These are phyloP conservation scores for Umbelopsis ramanniana DNA, from an alignment of 192 early-diverging fungal species.

Conservation along the genomic window DNA sequence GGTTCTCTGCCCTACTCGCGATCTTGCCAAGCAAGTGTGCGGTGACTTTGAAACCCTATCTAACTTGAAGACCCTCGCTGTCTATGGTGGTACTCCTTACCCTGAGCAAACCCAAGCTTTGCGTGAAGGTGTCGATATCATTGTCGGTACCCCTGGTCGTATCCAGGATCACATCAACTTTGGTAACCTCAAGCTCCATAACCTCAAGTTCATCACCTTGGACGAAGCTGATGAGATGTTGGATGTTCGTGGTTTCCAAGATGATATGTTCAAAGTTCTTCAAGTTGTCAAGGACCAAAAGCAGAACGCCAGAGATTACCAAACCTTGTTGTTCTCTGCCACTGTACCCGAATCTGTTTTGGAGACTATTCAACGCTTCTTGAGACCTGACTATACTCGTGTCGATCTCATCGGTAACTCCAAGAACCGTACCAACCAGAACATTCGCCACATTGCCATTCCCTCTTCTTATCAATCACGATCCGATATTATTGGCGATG, in stretches of 20 bases:
- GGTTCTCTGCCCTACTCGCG: constrained; percentile 79
- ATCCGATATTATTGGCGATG: constrained; percentile 91
- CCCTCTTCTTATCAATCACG: constrained; percentile 89
- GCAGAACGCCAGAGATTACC: constrained; percentile 50
- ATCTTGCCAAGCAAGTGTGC: constrained; percentile 89
- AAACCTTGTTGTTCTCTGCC: constrained; percentile 87
- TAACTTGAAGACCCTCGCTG: constrained; percentile 65
- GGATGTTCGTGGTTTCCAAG: constrained; percentile 81
- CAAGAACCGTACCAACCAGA: constrained; percentile 88
- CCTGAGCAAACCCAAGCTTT: constrained; percentile 83
- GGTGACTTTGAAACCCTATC: constrained; percentile 75
- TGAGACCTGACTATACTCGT: constrained; percentile 65
- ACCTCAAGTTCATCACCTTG: constrained; percentile 66
- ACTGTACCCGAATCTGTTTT: constrained; percentile 84
- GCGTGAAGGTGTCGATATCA: constrained; percentile 71
- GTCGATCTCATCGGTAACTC: constrained; percentile 85
- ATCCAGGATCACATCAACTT: constrained; percentile 83
- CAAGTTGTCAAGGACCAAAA: constrained; percentile 80
- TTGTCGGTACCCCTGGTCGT: constrained; percentile 85
- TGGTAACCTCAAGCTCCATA: constrained; percentile 72
- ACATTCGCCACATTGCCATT: constrained; percentile 84
- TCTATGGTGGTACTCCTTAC: constrained; percentile 93
- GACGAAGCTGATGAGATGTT: constrained; percentile 90
- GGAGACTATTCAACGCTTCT: constrained; percentile 64
- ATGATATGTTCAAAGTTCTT: constrained; percentile 81